Evolutionary conservation across 495 filamentous ascomycete species (phyloP).

Genomic region (Daldinia vernicosa): DNA sequence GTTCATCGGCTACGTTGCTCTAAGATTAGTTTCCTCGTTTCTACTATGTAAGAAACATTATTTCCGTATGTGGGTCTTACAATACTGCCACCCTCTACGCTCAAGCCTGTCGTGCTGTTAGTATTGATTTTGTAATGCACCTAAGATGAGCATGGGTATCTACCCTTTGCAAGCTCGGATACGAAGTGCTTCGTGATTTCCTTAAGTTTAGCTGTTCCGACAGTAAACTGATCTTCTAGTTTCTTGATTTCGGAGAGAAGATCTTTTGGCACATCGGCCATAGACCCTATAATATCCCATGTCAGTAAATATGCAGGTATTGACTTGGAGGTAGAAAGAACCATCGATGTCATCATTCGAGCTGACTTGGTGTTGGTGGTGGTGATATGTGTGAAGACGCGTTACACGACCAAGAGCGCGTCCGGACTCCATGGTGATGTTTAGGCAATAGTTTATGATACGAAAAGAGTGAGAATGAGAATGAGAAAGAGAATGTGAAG

Average conservation of each 20-base stretch:
- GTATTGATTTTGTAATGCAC: constrained; percentile 1
- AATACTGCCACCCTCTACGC: constrained; percentile 88
- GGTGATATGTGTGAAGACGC: constrained; percentile 20
- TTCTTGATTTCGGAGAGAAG: constrained; percentile 83
- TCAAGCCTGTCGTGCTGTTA: constrained; percentile 67
- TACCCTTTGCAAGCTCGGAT: constrained; percentile 87
- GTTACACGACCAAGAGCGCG: constrained; percentile 14
- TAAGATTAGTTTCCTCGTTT: constrained; percentile 32
- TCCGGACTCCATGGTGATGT: constrained; percentile 21
- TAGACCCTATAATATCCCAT: constrained; percentile 46
- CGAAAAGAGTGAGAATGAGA: constrained; percentile 1
- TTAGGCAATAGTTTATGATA: background rate
- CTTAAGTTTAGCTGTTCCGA: constrained; percentile 83
- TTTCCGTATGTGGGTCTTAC: constrained; percentile 61
- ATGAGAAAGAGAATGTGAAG: constrained; percentile 5
- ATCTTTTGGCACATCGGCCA: constrained; percentile 75
- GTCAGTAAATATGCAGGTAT: constrained; percentile 13
- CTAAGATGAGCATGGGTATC: constrained; percentile 38
- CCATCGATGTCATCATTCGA: constrained; percentile 15
- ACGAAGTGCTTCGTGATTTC: constrained; percentile 88
- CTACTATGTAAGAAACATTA: background rate
- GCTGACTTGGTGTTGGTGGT: constrained; percentile 23
- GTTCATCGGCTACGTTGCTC: constrained; percentile 84
- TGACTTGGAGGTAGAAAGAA: constrained; percentile 9
- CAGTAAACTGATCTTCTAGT: constrained; percentile 86